Evolutionary conservation across 305 asterid species (phyloP), one percentile per base, ranked within the genome.

Genomic region (Plantago lanceolata): DNA sequence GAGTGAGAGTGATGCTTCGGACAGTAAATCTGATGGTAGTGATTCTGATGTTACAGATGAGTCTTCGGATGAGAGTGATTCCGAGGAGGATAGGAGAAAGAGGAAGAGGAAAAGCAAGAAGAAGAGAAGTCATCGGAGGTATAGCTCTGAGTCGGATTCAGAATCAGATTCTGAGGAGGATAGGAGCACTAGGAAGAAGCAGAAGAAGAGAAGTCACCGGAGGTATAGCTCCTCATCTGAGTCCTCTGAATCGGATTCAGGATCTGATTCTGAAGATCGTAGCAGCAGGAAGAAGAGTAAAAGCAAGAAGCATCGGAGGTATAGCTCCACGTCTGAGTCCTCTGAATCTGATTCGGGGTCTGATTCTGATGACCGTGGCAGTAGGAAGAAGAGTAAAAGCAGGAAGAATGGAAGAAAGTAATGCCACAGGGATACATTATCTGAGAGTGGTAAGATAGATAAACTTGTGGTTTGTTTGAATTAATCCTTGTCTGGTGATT

Each of bases 331-430:
- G 0, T 89, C 95, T 1, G 96, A 85, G 49, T 82, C 94, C 1
- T 86, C 96, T 19, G 88, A 35, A 19, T 26, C 95, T 0, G 96
- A 84, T 56, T 89, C 96, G 0, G 96, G 80, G 45, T 87, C 96
- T 37, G 96, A 85, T 69, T 81, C 88, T 4, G 96, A 88, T 69
- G 91, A 78, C 47, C 70, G 76, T 79, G 80, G 83, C 54, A 84
- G 89, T 65, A 64, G 83, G 68, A 87, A 79, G 67, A 89, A 85
- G 86, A 78, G 93, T 60, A 82, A 65, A 78, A 78, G 88, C 82
- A 83, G 37, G 90, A 87, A 83, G 87, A 89, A 83, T 71, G 70
- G 77, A 65, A 80, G 72, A 69, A 89, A 62, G 83, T 88, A 67
- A 35, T 89, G 78, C 81, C 51, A 44, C 61, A n/a, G 35, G 50